Evolutionary conservation across 306 rosid species (phyloP), one percentile per base, ranked within the genome.

Genomic region (Cicer yamashitae): DNA sequence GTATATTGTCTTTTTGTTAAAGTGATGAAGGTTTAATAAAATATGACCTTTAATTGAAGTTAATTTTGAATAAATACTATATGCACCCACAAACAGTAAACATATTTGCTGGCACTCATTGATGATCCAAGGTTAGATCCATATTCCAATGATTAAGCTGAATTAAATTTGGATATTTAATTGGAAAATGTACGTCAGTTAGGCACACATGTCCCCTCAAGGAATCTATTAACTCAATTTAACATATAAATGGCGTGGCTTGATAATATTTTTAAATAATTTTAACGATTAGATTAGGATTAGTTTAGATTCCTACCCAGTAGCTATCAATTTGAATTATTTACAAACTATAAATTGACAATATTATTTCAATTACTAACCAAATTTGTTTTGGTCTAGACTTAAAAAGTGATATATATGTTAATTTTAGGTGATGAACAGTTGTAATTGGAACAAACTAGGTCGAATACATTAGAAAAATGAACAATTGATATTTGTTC

Each of bases 161-260:
- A 65, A 72, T 76, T 76, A 14, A 71, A 15, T 65, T 53, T 30
- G 50, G 59, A 65, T 66, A 70, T 75, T 79, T 76, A 75, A 79
- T 83, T 79, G 11, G 71, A 79, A 76, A 69, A 71, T 75, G 84
- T 83, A 79, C 37, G 79, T 79, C 66, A 79, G 79, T 79, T 71
- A 79, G 82, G 79, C 73, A 75, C 79, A 11, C n/a, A 43, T 63
- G 79, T 57, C 56, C 46, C 61, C 47, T 40, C 69, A 79, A 71
- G 73, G 82, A 79, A 83, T 83, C 69, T 58, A 34, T 40, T 37
- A 25, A 15, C 7, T 8, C 58, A 48, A 65, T n/a, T 30, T 20
- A 38, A 51, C 45, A 13, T 47, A 59, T 63, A 22, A 46, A 25
- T 25, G 34, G 34, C 34, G 4, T 25, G 34, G 34, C 34, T 25